Evolutionary conservation across 208 protist species (phyloP).

Genomic region (Trichomonas tenax): DNA sequence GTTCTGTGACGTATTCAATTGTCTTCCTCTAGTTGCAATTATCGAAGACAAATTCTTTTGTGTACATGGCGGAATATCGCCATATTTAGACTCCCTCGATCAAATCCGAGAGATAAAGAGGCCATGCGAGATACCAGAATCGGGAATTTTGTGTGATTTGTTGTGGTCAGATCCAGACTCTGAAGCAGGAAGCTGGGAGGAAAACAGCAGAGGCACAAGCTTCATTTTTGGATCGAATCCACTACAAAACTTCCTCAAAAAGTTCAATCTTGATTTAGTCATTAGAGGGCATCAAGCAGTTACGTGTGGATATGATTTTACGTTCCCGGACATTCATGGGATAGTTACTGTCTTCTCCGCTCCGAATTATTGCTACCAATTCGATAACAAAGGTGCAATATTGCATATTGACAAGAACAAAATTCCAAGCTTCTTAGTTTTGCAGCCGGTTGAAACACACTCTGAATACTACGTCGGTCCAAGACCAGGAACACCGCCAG

Average conservation of each 20-base stretch:
- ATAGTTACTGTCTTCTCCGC: slow-evolving; percentile 1
- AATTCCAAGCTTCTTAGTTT: neutral
- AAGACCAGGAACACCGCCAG: neutral
- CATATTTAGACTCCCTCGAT: slow-evolving; percentile 57
- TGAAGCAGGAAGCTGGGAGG: neutral
- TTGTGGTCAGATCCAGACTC: slow-evolving; percentile 40
- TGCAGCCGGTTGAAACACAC: neutral
- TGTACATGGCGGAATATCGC: slow-evolving; percentile 64
- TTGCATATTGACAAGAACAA: neutral
- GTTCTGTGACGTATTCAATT: slow-evolving; percentile 99
- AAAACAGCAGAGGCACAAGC: neutral
- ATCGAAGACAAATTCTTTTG: slow-evolving; percentile 51
- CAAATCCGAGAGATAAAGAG: slow-evolving; percentile 64
- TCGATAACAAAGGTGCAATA: neutral
- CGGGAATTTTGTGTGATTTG: slow-evolving; percentile 90
- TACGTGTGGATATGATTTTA: neutral
- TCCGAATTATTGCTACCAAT: slow-evolving; percentile 15
- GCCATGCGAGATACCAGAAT: slow-evolving; percentile 77
- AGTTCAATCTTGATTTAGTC: neutral
- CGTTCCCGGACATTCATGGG: neutral
- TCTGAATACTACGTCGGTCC: neutral
- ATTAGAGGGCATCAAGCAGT: neutral
- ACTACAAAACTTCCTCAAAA: neutral
- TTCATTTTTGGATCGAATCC: neutral
- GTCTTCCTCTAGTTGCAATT: slow-evolving; percentile 83